A percentile compares a stretch with the other conserved stretches of the same genome.
Conservation (phyloP, 2,329 filamentous ascomycete species). For the Dryadomyces sulphureus region DNA sequence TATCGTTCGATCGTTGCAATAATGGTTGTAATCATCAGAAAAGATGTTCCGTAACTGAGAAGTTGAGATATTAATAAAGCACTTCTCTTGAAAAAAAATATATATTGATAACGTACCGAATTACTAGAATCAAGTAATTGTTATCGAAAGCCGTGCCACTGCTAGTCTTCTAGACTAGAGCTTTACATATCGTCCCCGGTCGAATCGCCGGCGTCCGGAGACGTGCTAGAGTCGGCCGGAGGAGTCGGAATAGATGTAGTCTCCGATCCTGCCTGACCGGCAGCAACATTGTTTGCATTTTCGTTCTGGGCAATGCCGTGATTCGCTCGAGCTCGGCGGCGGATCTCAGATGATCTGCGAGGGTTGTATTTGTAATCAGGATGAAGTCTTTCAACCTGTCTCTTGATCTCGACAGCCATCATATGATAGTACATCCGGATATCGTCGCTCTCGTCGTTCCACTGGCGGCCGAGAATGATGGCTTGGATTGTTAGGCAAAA, state of each 20-base stretch:
- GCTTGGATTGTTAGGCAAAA: conserved; percentile 15
- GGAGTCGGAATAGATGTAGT: not conserved
- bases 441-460: conserved; percentile 19
- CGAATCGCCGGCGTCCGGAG: not conserved
- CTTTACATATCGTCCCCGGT: not conserved
- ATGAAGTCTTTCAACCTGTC: conserved; percentile 15
- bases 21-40: no score
- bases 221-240: not conserved
- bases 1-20: no score
- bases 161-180: not conserved
- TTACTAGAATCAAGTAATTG: not conserved
- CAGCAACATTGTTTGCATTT: not conserved
- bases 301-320: not conserved
- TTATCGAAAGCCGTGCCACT: not conserved
- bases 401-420: conserved; percentile 18
- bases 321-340: conserved; percentile 5
- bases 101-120: not conserved
- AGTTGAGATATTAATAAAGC: not conserved
- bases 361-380: conserved; percentile 25
- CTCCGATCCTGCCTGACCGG: not conserved
- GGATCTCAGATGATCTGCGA: conserved; percentile 15
- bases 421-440: conserved; percentile 18
- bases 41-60: no score
- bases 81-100: not conserved
- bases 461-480: conserved; percentile 20